Percentiles rank a stretch among this genome's conserved stretches.
These are phyloP conservation scores for Daldinia grandis DNA, from an alignment of 495 filamentous ascomycete species.

Conservation along the genomic window DNA sequence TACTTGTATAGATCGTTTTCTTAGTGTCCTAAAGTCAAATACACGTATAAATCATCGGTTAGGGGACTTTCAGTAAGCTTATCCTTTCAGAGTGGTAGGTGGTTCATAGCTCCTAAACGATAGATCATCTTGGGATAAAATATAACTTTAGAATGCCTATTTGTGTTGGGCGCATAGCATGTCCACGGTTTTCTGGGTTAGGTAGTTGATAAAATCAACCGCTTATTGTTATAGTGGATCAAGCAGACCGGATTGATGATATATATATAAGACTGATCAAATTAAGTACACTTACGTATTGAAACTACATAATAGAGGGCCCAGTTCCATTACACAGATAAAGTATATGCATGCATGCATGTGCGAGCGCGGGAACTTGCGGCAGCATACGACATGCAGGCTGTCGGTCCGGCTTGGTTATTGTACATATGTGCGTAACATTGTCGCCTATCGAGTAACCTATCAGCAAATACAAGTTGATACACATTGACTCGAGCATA, in stretches of 20 bases:
- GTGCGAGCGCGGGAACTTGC: conserved; percentile 31
- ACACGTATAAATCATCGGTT: conserved; percentile 1
- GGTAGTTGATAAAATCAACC: too few relatives aligned
- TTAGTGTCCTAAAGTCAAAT: conserved; percentile 5
- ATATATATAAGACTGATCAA: neutral
- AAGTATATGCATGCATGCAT: conserved; percentile 8
- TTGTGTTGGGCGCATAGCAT: conserved; percentile 14
- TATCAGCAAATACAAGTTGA: neutral
- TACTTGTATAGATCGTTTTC: conserved; percentile 2
- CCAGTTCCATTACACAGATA: conserved; percentile 12
- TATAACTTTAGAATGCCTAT: neutral
- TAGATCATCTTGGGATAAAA: neutral
- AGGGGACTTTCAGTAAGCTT: neutral
- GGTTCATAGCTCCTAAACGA: conserved; percentile 15
- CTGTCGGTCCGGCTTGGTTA: conserved; percentile 5
- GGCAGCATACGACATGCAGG: conserved; percentile 13
- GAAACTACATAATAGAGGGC: conserved; percentile 18
- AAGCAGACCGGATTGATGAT: neutral
- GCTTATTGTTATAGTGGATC: neutral
- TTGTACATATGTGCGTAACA: neutral
- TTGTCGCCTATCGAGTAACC: conserved; percentile 3
- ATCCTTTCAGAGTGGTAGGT: conserved; percentile 6
- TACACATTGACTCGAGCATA: conserved; percentile 6
- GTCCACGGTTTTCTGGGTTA: too few relatives aligned
- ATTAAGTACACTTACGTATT: too few relatives aligned